These are phyloP conservation scores for Globisporangium splendens DNA, from an alignment of 352 stramenopile species.

Conservation along the genomic window DNA sequence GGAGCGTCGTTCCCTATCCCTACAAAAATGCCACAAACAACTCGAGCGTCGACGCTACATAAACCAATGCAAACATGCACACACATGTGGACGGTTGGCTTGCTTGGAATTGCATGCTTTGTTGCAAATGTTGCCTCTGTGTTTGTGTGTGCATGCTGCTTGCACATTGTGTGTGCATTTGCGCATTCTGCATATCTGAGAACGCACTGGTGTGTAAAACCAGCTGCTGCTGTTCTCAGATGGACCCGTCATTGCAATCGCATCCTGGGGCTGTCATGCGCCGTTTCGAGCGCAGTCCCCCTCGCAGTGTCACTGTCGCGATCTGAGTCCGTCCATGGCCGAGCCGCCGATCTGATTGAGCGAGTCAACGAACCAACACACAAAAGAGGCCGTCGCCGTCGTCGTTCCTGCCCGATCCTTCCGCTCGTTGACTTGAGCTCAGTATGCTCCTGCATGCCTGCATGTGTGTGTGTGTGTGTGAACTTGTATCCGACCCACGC, in stretches of 20 bases:
- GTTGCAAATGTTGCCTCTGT: neutral
- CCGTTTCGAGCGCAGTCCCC: neutral
- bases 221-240: slow-evolving; percentile 9
- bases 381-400: slow-evolving; percentile 1
- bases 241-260: neutral
- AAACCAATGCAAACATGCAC: no score
- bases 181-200: neutral
- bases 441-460: no score
- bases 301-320: neutral
- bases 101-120: neutral
- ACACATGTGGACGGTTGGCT: no score
- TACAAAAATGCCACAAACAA: slow-evolving; percentile 6
- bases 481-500: no score
- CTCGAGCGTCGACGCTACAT: no score
- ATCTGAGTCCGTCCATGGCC: neutral
- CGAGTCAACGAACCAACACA: neutral
- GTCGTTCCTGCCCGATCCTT: neutral
- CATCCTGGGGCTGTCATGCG: neutral
- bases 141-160: neutral
- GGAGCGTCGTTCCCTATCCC: neutral
- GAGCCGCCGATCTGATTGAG: neutral
- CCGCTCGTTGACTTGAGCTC: no score
- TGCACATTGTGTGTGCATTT: neutral
- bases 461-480: no score
- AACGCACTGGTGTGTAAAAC: neutral